Evolutionary conservation across 2,329 filamentous ascomycete genomes (phyloP).

Genomic region (Erysiphe pulchra): DNA sequence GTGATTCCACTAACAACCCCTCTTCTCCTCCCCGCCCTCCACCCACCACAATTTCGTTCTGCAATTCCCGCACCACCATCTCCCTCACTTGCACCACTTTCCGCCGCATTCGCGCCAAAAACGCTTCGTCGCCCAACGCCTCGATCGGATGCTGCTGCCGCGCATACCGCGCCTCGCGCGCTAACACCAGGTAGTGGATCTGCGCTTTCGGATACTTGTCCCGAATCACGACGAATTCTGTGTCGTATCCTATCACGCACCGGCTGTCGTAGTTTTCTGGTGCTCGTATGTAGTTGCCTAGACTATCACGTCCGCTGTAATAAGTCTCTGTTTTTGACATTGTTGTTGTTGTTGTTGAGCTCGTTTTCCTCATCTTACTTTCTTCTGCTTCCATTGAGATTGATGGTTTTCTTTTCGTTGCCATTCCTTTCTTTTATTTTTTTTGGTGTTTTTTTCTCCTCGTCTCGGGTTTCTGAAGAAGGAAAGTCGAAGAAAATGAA

Average conservation of each 20-base stretch:
- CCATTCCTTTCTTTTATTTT: too few species aligned
- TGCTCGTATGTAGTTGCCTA: too few species aligned
- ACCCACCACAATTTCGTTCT: conserved; percentile 34
- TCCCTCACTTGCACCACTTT: conserved; percentile 34
- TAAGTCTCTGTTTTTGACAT: too few species aligned
- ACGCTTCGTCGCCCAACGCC: conserved; percentile 41
- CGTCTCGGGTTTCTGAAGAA: too few species aligned
- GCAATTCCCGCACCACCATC: conserved; percentile 51
- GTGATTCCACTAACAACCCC: conserved; percentile 35
- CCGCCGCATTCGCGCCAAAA: conserved; percentile 34
- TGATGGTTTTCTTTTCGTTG: too few species aligned
- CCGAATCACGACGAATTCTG: conserved; percentile 49
- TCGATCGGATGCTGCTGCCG: conserved; percentile 43
- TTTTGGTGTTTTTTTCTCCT: too few species aligned
- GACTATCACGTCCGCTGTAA: too few species aligned
- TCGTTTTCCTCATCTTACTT: too few species aligned
- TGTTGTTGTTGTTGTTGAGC: too few species aligned
- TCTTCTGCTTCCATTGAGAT: too few species aligned
- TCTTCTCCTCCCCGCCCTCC: conserved; percentile 38
- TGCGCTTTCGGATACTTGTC: conserved; percentile 71
- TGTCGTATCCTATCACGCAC: conserved; percentile 14
- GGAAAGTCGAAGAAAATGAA: too few species aligned
- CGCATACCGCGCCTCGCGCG: conserved; percentile 35
- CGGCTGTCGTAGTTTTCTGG: too few species aligned
- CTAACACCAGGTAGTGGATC: conserved; percentile 71